Evolutionary conservation across 176 grass and related monocot species (phyloP), one percentile per base, ranked within the genome.

Genomic region (Typha latifolia): DNA sequence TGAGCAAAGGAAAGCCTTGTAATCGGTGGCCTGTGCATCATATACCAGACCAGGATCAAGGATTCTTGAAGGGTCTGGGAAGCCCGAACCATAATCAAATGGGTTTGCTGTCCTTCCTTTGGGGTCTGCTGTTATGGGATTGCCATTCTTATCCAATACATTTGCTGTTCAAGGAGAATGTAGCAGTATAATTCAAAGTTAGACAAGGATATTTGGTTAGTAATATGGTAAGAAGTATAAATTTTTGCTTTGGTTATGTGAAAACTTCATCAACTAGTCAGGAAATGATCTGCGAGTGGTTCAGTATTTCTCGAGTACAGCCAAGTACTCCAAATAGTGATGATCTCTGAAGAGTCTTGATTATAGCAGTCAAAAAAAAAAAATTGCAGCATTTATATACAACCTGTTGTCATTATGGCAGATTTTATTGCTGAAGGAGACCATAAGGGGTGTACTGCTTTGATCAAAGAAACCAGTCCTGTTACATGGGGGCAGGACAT

Each of bases 401-500:
- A 64, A 74, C 71, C 71, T 64, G 71, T 74, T 20, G 71, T 74
- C 71, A 74, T 64, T 51, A 74, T 10, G 9, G 71, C 71, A 22
- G 71, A 74, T 14, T 74, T 74, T 10, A 74, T 74, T 32, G 71
- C 71, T 14, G 71, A 74, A 21, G 71, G 71, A 12, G 61, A 64
- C 71, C 71, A 74, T 19, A 14, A 26, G 27, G 71, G 71, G 61
- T 74, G 21, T 12, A 74, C 61, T 32, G 71, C 61, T 74, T 64
- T 74, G 47, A 74, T 74, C 71, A 74, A 64, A 32, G 61, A 61
- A 22, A 52, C 71, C 24, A 74, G 47, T 32, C 71, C 71, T 16
- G 71, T 74, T 51, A 34, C 61, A 64, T 74, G 71, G 47, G 71
- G 71, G 47, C 71, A 74, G 9, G 71, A 49, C 71, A 74, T 74